These are phyloP conservation scores for Middelhovenomyces tepae DNA, from an alignment of 805 yeast genomes.

Conservation along the genomic window DNA sequence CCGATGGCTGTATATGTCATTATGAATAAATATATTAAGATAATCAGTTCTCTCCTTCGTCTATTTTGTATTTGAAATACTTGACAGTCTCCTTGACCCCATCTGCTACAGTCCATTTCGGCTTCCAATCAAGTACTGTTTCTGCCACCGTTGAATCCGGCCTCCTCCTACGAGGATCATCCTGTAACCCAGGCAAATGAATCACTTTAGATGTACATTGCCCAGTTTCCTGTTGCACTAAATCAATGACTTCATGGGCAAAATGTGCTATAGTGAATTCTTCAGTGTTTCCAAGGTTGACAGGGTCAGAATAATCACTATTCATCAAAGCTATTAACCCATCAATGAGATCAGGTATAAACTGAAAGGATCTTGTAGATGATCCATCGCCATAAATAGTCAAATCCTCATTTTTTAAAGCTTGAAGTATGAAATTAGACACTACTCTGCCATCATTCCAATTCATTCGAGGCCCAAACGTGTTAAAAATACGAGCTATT, in stretches of 20 bases:
- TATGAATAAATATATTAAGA: too few relatives aligned
- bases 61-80: slow-evolving; percentile 17
- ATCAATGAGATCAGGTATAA: slow-evolving; percentile 21
- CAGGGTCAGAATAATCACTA: slow-evolving; percentile 20
- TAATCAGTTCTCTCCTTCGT: slow-evolving; percentile 2
- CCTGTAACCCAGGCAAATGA: slow-evolving; percentile 16
- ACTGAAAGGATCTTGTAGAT: slow-evolving; percentile 21
- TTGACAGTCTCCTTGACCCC: slow-evolving; percentile 19
- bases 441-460: slow-evolving; percentile 25
- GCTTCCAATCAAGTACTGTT: slow-evolving; percentile 18
- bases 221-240: slow-evolving; percentile 14
- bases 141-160: slow-evolving; percentile 20
- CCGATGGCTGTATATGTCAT: too few relatives aligned
- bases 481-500: slow-evolving; percentile 22
- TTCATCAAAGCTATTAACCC: slow-evolving; percentile 21
- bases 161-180: slow-evolving; percentile 19
- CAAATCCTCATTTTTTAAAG: slow-evolving; percentile 19
- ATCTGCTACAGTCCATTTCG: slow-evolving; percentile 18
- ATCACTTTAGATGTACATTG: slow-evolving; percentile 14
- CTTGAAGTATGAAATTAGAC: slow-evolving; percentile 22
- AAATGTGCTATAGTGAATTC: slow-evolving; percentile 20
- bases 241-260: slow-evolving; percentile 17
- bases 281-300: slow-evolving; percentile 22
- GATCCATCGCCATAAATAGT: slow-evolving; percentile 21
- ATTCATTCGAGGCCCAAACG: slow-evolving; percentile 23